A percentile compares a stretch with the other conserved stretches of the same genome.
Conservation (phyloP, 176 grass and related monocot genomes). For the Puccinellia tenuiflora region DNA sequence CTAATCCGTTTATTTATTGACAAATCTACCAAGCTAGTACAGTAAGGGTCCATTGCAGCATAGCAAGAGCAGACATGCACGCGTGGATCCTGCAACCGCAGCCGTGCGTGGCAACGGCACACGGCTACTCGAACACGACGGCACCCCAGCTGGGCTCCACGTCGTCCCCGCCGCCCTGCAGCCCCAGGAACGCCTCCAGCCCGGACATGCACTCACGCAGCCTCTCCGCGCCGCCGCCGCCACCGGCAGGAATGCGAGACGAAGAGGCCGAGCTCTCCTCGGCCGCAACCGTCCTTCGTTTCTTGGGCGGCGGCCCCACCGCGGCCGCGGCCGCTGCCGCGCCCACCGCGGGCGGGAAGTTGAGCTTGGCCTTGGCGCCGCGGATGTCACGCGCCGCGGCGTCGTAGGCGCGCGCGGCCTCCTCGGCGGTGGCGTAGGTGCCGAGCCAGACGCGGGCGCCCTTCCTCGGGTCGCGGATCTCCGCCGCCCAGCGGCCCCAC, state of each 20-base stretch:
- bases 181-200: constrained; percentile 45
- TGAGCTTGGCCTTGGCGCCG: constrained; percentile 69
- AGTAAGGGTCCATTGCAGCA: neutral
- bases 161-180: neutral
- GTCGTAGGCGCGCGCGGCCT: constrained; percentile 78
- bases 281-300: neutral
- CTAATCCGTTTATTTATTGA: too few relatives aligned
- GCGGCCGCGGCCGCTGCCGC: neutral
- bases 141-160: constrained; percentile 24
- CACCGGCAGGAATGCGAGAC: neutral
- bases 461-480: constrained; percentile 85
- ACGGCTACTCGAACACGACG: constrained; percentile 16
- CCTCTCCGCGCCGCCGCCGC: neutral
- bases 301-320: neutral
- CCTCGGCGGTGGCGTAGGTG: constrained; percentile 70
- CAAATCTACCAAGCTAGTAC: neutral
- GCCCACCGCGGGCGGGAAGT: constrained; percentile 42
- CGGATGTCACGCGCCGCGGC: constrained; percentile 59
- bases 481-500: constrained; percentile 86
- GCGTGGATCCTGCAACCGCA: neutral
- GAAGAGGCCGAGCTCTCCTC: constrained; percentile 36
- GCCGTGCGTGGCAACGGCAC: neutral
- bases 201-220: constrained; percentile 37
- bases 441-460: constrained; percentile 83
- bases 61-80: neutral